Evolutionary conservation across 83 land plant species (phyloP), one percentile per base, ranked within the genome.

Genomic region (Isoetes engelmannii): DNA sequence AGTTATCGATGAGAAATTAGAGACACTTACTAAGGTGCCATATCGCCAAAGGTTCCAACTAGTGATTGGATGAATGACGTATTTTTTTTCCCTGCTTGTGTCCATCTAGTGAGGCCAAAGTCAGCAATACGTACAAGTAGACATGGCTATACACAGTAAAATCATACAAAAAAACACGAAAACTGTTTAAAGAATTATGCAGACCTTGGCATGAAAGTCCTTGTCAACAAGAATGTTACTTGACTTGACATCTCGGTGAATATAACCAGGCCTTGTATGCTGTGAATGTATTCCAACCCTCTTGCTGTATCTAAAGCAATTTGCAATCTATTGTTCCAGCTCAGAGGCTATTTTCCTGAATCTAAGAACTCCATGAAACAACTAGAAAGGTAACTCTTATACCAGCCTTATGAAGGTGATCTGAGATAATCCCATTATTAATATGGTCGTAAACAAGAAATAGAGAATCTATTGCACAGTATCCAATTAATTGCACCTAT

Each of bases 211-310:
- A 69, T 71, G 89, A 49, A 76, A 83, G 61, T 86, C 83, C 56
- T 78, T 83, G 76, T 86, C 94, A 53, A 92, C 83, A 78, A 92
- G 76, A 71, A 92, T 92, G 68, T 92, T 92, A 68, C 90, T 84
- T 48, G 95, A 84, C 77, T 92, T 92, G 56, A 92, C 84, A 71
- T 89, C 97, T 68, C 94, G 88, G 66, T 92, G 97, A n/a, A 92
- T 92, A 63, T 92, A 92, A 1, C 88, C 83, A 12, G 90, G 97
- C n/a, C 87, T 89, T 20, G 95, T 89, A 59, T 92, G 97, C 63
- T 92, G 73, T 92, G 97, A 59, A 92, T 92, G 67, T 92, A 89
- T 70, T 92, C 97, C 63, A 92, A 85, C 48, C 97, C 97, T 65
- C 94, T 81, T 10, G 97, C 97, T 58, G 97, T 82, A 75, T 89